These are phyloP conservation scores for Rubia balearica DNA, from an alignment of 305 asterid species.

Conservation along the genomic window DNA sequence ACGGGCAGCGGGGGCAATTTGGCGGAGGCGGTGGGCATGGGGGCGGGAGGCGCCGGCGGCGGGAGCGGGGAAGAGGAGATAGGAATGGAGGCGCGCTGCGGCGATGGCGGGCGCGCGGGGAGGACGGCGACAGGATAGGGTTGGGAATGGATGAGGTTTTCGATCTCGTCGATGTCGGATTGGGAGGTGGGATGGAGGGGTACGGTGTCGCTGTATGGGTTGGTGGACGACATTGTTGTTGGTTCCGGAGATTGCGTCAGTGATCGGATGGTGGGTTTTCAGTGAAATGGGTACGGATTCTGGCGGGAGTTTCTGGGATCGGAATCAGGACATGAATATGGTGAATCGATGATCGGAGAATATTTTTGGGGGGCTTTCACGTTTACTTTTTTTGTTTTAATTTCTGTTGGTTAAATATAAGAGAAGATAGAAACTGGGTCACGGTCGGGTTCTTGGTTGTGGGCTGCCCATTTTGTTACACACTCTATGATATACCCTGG, in stretches of 20 bases:
- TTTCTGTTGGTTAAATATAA: not conserved
- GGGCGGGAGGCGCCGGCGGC: conserved; percentile 27
- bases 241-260: not conserved
- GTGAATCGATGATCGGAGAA: conserved; percentile 9
- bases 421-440: not conserved
- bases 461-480: not conserved
- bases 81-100: conserved; percentile 74
- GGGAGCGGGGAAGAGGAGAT: conserved; percentile 58
- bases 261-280: not conserved
- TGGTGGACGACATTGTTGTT: conserved; percentile 49
- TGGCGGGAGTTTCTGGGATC: conserved; percentile 3
- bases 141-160: conserved; percentile 68
- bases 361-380: conserved; percentile 1
- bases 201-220: conserved; percentile 49
- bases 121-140: conserved; percentile 53
- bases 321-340: not conserved
- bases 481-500: too few relatives aligned
- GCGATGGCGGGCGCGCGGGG: conserved; percentile 71
- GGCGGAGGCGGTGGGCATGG: conserved; percentile 20
- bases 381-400: not conserved
- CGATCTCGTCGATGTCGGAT: conserved; percentile 97
- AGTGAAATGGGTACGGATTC: not conserved
- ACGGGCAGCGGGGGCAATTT: conserved; percentile 24
- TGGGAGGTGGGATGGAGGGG: conserved; percentile 75
- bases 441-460: not conserved